A percentile compares a stretch with the other conserved stretches of the same genome.
Evolutionary conservation across 2,329 filamentous ascomycete species (phyloP).

Genomic region (Clonostachys rosea): DNA sequence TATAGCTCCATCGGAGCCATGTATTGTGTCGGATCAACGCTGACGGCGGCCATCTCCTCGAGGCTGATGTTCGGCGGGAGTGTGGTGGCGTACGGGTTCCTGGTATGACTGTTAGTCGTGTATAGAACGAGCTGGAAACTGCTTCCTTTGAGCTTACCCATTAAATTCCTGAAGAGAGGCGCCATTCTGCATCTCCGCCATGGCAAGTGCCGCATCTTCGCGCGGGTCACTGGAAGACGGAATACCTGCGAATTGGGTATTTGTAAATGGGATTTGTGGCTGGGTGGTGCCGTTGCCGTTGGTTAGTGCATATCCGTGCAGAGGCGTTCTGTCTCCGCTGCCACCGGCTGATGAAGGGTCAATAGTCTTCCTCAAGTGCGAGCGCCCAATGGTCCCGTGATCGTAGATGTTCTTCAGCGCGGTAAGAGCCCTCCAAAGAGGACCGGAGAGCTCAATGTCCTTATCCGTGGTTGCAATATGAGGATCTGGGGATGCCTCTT

Average conservation of each 20-base stretch:
- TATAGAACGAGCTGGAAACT: too few relatives aligned
- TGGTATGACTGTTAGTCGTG: constrained; percentile 5
- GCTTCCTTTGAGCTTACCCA: constrained; percentile 17
- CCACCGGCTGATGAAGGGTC: constrained; percentile 34
- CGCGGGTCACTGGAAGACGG: constrained; percentile 41
- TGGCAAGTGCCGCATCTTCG: constrained; percentile 58
- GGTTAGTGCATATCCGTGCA: constrained; percentile 6
- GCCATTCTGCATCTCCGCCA: constrained; percentile 60
- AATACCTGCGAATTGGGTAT: constrained; percentile 13
- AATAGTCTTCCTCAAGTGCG: constrained; percentile 42
- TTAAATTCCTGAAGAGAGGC: constrained; percentile 37
- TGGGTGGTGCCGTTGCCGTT: constrained; percentile 1
- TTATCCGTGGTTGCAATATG: constrained; percentile 51
- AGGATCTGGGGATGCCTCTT: constrained; percentile 48
- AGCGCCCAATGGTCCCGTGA: constrained; percentile 52
- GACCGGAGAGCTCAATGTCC: constrained; percentile 58
- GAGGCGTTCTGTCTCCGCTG: constrained; percentile 39
- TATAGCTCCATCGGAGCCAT: constrained; percentile 66
- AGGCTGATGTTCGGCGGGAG: constrained; percentile 25
- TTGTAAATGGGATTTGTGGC: constrained; percentile 9
- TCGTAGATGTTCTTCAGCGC: constrained; percentile 64
- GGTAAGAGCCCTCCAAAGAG: constrained; percentile 54
- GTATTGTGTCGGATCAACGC: constrained; percentile 50
- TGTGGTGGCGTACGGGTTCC: constrained; percentile 26
- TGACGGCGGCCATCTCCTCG: constrained; percentile 41